Evolutionary conservation across 2,329 filamentous ascomycete genomes (phyloP).

Genomic region (Verticillium tricorpus): DNA sequence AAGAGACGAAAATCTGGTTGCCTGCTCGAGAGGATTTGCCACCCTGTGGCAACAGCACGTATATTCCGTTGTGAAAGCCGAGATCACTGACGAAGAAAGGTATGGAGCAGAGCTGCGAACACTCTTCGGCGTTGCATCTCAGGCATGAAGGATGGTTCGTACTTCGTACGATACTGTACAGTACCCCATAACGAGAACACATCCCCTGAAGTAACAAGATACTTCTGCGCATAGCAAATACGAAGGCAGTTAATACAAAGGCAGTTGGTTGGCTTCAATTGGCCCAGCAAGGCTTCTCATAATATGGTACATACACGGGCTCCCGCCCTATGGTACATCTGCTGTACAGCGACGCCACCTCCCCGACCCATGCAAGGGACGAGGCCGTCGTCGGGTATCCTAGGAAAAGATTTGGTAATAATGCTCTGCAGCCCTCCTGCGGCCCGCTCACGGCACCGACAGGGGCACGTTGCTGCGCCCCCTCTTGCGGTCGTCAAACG

Average conservation of each 20-base stretch:
- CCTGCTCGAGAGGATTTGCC: too few species aligned
- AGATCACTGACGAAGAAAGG: too few species aligned
- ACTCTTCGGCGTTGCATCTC: too few species aligned
- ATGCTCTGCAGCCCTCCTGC: not conserved
- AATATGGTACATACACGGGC: constrained; percentile 1
- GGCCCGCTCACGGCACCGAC: constrained; percentile 42
- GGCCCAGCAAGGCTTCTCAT: not conserved
- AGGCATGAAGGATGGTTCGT: too few species aligned
- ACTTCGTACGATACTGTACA: too few species aligned
- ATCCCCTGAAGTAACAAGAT: too few species aligned
- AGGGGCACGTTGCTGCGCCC: constrained; percentile 66
- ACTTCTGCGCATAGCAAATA: too few species aligned
- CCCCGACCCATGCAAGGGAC: not conserved
- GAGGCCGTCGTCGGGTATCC: not conserved
- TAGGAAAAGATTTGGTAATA: not conserved
- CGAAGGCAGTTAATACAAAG: not conserved
- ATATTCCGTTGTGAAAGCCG: too few species aligned
- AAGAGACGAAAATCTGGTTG: too few species aligned
- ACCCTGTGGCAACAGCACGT: too few species aligned
- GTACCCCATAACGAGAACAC: too few species aligned
- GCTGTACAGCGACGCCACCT: constrained; percentile 1
- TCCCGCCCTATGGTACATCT: constrained; percentile 1
- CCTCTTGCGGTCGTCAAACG: constrained; percentile 57
- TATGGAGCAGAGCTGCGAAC: too few species aligned
- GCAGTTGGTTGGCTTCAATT: not conserved